Percentiles rank a stretch among this genome's conserved stretches.
Evolutionary conservation across 495 filamentous ascomycete genomes (phyloP).

Genomic region (Talaromyces adpressus): DNA sequence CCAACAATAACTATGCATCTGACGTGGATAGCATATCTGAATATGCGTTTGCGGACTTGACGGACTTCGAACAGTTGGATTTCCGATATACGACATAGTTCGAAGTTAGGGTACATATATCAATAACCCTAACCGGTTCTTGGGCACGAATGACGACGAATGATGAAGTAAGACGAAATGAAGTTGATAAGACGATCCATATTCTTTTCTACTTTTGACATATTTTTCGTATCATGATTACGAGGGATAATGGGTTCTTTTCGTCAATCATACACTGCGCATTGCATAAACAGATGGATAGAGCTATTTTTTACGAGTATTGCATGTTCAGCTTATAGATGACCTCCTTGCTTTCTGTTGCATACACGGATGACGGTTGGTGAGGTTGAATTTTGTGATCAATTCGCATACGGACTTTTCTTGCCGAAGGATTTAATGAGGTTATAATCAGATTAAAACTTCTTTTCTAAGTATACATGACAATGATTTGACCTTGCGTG

Average conservation of each 20-base stretch:
- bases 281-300: not conserved
- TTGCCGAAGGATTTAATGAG: not conserved
- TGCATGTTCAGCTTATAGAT: not conserved
- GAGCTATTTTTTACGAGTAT: not conserved
- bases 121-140: not conserved
- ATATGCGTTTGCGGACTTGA: conserved; percentile 20
- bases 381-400: not conserved
- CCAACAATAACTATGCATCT: not conserved
- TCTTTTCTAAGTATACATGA: not conserved
- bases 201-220: not conserved
- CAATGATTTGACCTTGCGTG: not conserved
- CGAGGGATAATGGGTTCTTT: not conserved
- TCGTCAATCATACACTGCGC: not conserved
- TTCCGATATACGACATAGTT: conserved; percentile 19
- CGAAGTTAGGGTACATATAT: not conserved
- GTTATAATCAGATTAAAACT: not conserved
- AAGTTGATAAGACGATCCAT: not conserved
- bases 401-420: not conserved
- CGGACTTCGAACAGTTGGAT: conserved; percentile 22
- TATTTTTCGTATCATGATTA: not conserved
- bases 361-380: not conserved
- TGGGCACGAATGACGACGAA: not conserved
- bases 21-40: conserved; percentile 4
- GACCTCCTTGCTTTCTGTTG: not conserved
- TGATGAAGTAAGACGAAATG: not conserved